phyloP scores from a whole-genome alignment of 768 basidiomycete species.

The Dictyophora rubrovolvata region DNA sequence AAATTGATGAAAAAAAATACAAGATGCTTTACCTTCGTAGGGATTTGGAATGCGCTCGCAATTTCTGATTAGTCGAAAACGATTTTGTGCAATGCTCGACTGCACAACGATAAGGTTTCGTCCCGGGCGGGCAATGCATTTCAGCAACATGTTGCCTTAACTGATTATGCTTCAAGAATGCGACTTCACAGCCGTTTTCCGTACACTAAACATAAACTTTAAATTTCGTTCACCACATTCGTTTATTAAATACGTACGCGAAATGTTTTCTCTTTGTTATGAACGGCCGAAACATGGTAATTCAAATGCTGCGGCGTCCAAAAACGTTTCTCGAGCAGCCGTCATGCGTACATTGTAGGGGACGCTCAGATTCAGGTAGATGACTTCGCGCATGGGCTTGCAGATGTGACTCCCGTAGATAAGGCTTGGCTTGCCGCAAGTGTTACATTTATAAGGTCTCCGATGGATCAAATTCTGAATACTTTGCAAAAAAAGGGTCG shows the following conservation, averaged over 20 bases:
- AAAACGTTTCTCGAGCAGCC: slow-evolving; percentile 77
- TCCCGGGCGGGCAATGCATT: slow-evolving; percentile 69
- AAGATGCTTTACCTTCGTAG: slow-evolving; percentile 86
- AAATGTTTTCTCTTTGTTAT: slow-evolving; percentile 66
- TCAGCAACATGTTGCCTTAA: slow-evolving; percentile 65
- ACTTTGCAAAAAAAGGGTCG: background rate
- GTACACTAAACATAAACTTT: slow-evolving; percentile 44
- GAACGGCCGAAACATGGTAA: slow-evolving; percentile 53
- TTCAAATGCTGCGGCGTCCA: slow-evolving; percentile 70
- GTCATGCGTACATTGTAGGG: slow-evolving; percentile 50
- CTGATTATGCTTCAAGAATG: slow-evolving; percentile 77
- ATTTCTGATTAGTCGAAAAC: slow-evolving; percentile 71
- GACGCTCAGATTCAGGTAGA: slow-evolving; percentile 53
- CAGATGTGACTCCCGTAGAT: slow-evolving; percentile 78
- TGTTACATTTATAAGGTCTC: slow-evolving; percentile 74
- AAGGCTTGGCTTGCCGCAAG: slow-evolving; percentile 77
- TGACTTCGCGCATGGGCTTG: slow-evolving; percentile 77
- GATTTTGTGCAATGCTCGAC: slow-evolving; percentile 72
- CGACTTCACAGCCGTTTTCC: slow-evolving; percentile 46
- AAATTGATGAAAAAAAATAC: no score
- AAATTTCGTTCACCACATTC: background rate
- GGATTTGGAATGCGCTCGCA: slow-evolving; percentile 67
- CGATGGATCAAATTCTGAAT: slow-evolving; percentile 22
- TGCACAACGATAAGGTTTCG: slow-evolving; percentile 72
- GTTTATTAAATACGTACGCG: slow-evolving; percentile 31